These are phyloP conservation scores for Fomitopsis betulina DNA, from an alignment of 1,284 basidiomycete genomes.

Conservation along the genomic window DNA sequence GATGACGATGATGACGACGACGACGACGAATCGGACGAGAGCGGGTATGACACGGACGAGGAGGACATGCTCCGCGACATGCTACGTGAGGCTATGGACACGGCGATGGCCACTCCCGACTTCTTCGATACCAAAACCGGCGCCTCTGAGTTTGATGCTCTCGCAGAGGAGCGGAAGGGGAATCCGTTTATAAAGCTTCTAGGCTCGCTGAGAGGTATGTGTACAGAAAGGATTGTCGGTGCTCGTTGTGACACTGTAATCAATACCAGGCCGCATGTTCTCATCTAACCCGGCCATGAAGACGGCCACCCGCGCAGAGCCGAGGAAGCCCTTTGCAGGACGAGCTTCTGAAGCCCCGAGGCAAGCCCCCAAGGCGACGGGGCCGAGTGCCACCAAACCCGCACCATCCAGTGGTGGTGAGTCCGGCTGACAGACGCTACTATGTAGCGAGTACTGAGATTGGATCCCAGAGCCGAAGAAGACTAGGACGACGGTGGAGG, in stretches of 20 bases:
- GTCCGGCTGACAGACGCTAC: not conserved
- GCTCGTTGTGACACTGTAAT: too few species aligned
- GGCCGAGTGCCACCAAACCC: slow-evolving; percentile 6
- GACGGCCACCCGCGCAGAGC: slow-evolving; percentile 30
- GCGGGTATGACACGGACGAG: slow-evolving; percentile 60
- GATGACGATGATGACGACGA: slow-evolving; percentile 38
- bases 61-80: slow-evolving; percentile 60
- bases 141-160: slow-evolving; percentile 36
- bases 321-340: slow-evolving; percentile 20
- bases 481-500: slow-evolving; percentile 54
- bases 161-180: slow-evolving; percentile 49
- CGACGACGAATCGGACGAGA: slow-evolving; percentile 34
- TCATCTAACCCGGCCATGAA: slow-evolving; percentile 55
- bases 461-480: slow-evolving; percentile 22
- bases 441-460: not conserved
- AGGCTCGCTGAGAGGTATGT: slow-evolving; percentile 60
- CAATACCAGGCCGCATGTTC: slow-evolving; percentile 60
- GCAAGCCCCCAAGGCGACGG: slow-evolving; percentile 1
- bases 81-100: slow-evolving; percentile 67
- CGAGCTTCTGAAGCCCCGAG: slow-evolving; percentile 10
- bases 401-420: slow-evolving; percentile 1
- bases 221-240: too few species aligned
- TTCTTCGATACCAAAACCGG: slow-evolving; percentile 43
- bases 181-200: slow-evolving; percentile 74
- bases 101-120: slow-evolving; percentile 50